phyloP scores from a whole-genome alignment of 345 rosid species.

The Populus pruinosa region DNA sequence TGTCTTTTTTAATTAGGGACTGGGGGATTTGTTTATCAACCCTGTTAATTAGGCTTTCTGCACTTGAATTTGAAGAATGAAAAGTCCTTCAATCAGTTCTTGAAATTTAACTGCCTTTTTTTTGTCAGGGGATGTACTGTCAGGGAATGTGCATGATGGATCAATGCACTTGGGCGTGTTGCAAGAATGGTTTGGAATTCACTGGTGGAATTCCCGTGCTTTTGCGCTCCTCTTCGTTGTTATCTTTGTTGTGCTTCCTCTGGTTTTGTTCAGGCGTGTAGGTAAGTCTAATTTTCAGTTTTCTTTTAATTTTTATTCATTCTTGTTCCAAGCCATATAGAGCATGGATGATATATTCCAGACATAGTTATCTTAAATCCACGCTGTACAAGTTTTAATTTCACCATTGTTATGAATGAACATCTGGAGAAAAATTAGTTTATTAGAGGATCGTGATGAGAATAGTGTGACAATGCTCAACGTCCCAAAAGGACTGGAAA shows the following conservation, averaged over 20 bases:
- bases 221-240: slow-evolving; percentile 53
- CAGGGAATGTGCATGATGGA: slow-evolving; percentile 60
- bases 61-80: background rate
- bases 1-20: background rate
- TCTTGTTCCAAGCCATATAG: background rate
- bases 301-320: background rate
- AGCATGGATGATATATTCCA: background rate
- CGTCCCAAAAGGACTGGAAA: background rate
- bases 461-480: background rate
- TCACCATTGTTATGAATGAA: background rate
- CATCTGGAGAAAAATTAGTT: background rate
- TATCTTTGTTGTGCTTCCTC: slow-evolving; percentile 59
- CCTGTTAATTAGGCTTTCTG: background rate
- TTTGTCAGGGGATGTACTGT: slow-evolving; percentile 67
- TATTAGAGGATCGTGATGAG: background rate
- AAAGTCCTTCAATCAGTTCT: background rate
- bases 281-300: slow-evolving; percentile 34
- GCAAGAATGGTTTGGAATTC: slow-evolving; percentile 83
- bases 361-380: background rate
- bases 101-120: background rate
- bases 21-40: background rate
- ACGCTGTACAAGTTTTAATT: background rate
- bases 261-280: slow-evolving; percentile 53
- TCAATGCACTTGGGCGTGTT: slow-evolving; percentile 65
- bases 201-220: slow-evolving; percentile 83